Conservation (phyloP, 257 asterid species). For the Solanum pinnatisectum region DNA sequence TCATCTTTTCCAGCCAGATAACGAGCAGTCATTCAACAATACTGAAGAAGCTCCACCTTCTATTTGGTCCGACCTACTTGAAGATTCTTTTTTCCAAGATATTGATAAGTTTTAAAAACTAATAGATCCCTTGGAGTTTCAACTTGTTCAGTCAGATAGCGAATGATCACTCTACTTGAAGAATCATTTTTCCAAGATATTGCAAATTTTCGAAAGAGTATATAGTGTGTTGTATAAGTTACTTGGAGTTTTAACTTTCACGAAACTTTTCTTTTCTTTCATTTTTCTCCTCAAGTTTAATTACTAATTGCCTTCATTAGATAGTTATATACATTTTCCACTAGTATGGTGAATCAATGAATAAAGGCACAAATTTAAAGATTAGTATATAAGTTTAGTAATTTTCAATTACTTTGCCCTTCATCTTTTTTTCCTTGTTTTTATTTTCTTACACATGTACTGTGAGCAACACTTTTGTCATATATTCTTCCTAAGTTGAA, state of each 20-base stretch:
- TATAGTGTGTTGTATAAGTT: not conserved
- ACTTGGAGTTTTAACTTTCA: not conserved
- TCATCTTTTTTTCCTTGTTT: not conserved
- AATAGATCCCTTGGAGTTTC: not conserved
- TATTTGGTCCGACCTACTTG: not conserved
- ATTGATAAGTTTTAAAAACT: not conserved
- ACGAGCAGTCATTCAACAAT: not conserved
- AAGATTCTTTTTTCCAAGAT: not conserved
- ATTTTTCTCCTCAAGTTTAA: not conserved
- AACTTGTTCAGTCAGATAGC: not conserved
- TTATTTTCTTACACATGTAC: not conserved
- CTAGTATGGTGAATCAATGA: not conserved
- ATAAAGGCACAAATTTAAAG: not conserved
- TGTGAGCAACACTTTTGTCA: not conserved
- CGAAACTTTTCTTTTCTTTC: not conserved
- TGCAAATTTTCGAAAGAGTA: not conserved
- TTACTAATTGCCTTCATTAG: not conserved
- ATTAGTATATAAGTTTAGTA: not conserved
- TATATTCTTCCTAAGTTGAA: not conserved
- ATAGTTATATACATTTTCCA: not conserved
- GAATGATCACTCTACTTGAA: not conserved
- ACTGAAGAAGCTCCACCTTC: not conserved
- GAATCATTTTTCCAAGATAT: not conserved
- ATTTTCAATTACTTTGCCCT: not conserved
- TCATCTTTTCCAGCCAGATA: not conserved